These are phyloP conservation scores for Hippophae rhamnoides DNA, from an alignment of 306 rosid species.

Conservation along the genomic window DNA sequence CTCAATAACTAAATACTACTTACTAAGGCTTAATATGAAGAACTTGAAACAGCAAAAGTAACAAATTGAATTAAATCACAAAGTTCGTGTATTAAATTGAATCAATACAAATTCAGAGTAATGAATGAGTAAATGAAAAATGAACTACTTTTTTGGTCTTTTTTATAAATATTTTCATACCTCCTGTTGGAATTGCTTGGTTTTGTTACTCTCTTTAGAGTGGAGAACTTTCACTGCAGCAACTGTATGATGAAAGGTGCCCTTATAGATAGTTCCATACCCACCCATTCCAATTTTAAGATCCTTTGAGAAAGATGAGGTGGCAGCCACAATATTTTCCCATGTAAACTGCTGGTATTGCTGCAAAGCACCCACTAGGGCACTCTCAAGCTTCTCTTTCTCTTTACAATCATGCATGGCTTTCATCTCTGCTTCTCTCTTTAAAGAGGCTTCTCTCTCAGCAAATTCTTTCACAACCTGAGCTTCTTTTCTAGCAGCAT, in stretches of 20 bases:
- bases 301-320: conserved; percentile 80
- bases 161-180: conserved; percentile 28
- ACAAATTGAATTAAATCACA: too few relatives aligned
- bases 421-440: conserved; percentile 59
- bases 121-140: neutral
- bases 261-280: conserved; percentile 63
- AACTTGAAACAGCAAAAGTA: too few relatives aligned
- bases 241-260: conserved; percentile 77
- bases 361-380: conserved; percentile 46
- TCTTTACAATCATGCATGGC: conserved; percentile 49
- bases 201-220: conserved; percentile 39
- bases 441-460: conserved; percentile 59
- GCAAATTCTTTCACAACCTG: conserved; percentile 44
- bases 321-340: conserved; percentile 80
- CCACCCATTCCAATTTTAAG: conserved; percentile 84
- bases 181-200: conserved; percentile 76
- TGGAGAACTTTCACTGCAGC: conserved; percentile 89
- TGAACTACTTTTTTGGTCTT: conserved; percentile 2
- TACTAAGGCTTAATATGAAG: too few relatives aligned
- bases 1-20: too few relatives aligned
- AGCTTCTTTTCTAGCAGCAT: conserved; percentile 55
- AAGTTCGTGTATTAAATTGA: neutral
- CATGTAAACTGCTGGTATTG: conserved; percentile 54
- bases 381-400: conserved; percentile 62
- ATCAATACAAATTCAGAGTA: too few relatives aligned